A percentile compares a stretch with the other conserved stretches of the same genome.
Evolutionary conservation across 2,329 filamentous ascomycete genomes (phyloP).

Genomic region (Colletotrichum camelliae): DNA sequence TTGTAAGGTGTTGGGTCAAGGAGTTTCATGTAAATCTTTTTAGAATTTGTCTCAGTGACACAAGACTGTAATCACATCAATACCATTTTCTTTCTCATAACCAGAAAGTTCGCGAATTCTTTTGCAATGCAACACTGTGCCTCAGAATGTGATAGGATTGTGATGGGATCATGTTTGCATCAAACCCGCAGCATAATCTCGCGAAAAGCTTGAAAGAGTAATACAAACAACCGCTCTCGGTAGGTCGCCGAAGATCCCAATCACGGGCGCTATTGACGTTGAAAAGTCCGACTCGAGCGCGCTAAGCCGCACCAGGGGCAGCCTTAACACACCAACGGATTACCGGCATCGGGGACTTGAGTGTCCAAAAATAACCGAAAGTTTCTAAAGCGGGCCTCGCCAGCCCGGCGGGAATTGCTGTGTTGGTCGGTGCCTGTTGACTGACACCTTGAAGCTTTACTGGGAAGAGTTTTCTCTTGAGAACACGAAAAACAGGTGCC

Average conservation of each 20-base stretch:
- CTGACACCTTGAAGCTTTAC: background rate
- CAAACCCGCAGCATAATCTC: background rate
- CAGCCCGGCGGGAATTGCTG: background rate
- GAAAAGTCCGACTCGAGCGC: background rate
- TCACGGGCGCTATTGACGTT: background rate
- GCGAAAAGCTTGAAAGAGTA: background rate
- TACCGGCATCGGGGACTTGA: background rate
- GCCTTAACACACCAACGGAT: background rate
- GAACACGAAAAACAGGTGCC: background rate
- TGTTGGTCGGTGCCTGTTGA: background rate
- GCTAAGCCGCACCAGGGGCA: background rate
- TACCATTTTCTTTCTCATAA: background rate
- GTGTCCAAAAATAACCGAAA: background rate
- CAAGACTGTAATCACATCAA: background rate
- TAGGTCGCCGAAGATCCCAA: background rate
- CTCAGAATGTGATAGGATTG: background rate
- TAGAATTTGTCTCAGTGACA: background rate
- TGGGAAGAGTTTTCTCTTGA: background rate
- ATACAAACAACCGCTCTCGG: background rate
- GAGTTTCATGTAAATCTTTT: background rate
- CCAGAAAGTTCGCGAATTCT: accelerated
- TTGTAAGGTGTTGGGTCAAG: background rate
- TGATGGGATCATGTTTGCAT: background rate
- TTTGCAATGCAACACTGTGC: background rate
- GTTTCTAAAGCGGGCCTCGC: background rate